Evolutionary conservation across 2,329 filamentous ascomycete species (phyloP), one percentile per base, ranked within the genome.

Genomic region (Fusarium stilboides): DNA sequence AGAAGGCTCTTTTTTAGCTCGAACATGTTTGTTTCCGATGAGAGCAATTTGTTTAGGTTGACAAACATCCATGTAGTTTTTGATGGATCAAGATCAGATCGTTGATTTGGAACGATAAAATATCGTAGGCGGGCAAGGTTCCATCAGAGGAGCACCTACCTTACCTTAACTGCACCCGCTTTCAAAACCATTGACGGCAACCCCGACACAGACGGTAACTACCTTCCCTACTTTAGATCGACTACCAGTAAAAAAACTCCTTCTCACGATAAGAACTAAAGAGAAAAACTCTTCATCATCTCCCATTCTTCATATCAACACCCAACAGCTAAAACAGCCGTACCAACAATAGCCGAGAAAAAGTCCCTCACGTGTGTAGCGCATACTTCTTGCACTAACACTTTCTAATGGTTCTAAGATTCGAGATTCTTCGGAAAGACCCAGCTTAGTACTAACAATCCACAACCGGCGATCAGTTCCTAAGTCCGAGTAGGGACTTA

Each of bases 151-250:
- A 69, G 49, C 33, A 55, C 42, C 44, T 62, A 28, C 66, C 52
- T 63, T 45, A 42, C 40, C 52, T 70, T 36, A 31, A 31, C 42
- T 55, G 51, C 66, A 69, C 39, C n/a, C 34, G 24, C 15, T 42
- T 53, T 13, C 6, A 46, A 65, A 34, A 46, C 39, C 43, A 55
- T 53, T 50, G 54, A 63, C 62, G 66, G 66, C 51, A 56, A 66
- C 57, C 28, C 62, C 62, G 66, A 70, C 37, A n/a, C 52, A 67
- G 28, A 61, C 42, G 51, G 40, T 46, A 42, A 42, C 20, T 47
- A 43, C 50, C 46, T 45, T 43, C 34, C 28, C 39, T n/a, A 17
- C 44, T 28, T 43, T 34, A 31, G 10, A 31, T 4, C 28, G 10
- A 31, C 17, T 57, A 43, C 31, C 20, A 24, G 7, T 28, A 62